These are phyloP conservation scores for Suillus clintonianus DNA, from an alignment of 768 basidiomycete species.

Conservation along the genomic window DNA sequence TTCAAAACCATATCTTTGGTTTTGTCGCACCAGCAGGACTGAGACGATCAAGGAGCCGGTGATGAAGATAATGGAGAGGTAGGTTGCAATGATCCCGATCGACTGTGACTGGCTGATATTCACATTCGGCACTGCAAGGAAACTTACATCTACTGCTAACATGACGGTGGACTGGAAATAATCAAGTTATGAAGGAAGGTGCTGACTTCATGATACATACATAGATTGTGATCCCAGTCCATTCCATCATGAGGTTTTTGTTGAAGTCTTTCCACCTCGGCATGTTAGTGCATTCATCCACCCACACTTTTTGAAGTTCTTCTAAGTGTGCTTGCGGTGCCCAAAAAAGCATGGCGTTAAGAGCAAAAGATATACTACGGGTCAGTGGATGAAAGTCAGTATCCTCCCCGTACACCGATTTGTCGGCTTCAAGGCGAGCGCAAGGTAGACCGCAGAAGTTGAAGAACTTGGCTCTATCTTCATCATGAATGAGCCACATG, in stretches of 20 bases:
- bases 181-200: not conserved
- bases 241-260: slow-evolving; percentile 43
- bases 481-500: not conserved
- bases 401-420: slow-evolving; percentile 1
- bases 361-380: slow-evolving; percentile 1
- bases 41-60: slow-evolving; percentile 37
- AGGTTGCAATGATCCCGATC: slow-evolving; percentile 34
- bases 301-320: slow-evolving; percentile 43
- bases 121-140: slow-evolving; percentile 25
- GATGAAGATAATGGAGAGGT: slow-evolving; percentile 37
- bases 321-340: slow-evolving; percentile 46
- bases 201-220: slow-evolving; percentile 30
- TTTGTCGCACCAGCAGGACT: slow-evolving; percentile 37
- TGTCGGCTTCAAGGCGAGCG: slow-evolving; percentile 2
- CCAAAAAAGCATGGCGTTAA: slow-evolving; percentile 38
- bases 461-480: slow-evolving; percentile 7
- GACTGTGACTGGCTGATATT: slow-evolving; percentile 9
- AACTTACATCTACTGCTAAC: slow-evolving; percentile 12
- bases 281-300: slow-evolving; percentile 42
- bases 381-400: not conserved
- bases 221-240: slow-evolving; percentile 50
- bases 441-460: slow-evolving; percentile 7
- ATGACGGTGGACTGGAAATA: slow-evolving; percentile 10
- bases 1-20: slow-evolving; percentile 27
- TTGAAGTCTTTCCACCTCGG: slow-evolving; percentile 44